A percentile compares a stretch with the other conserved stretches of the same genome.
These are phyloP conservation scores for Phytophthora hibernalis DNA, from an alignment of 352 stramenopile species.

Conservation along the genomic window DNA sequence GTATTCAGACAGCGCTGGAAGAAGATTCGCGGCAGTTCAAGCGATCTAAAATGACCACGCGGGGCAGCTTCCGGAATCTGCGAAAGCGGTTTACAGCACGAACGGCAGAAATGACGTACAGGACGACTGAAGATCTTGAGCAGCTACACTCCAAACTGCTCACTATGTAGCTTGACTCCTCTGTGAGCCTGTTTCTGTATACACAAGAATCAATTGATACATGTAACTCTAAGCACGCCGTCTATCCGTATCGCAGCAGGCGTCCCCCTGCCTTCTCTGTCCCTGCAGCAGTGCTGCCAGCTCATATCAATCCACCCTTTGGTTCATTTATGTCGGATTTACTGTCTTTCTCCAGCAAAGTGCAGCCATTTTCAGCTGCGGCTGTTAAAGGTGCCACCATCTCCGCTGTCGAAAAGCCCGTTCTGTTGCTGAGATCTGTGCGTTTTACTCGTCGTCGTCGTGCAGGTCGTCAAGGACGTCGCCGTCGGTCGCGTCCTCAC, in stretches of 20 bases:
- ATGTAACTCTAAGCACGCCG: constrained; percentile 9
- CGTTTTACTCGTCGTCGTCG: constrained; percentile 38
- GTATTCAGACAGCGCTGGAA: constrained; percentile 52
- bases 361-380: background rate
- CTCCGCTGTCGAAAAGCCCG: constrained; percentile 6
- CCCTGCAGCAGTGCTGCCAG: background rate
- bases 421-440: constrained; percentile 16
- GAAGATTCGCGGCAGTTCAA: constrained; percentile 59
- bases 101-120: constrained; percentile 53
- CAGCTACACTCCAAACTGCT: constrained; percentile 49
- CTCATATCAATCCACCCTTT: constrained; percentile 20
- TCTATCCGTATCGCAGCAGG: background rate
- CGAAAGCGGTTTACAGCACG: constrained; percentile 59
- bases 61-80: constrained; percentile 57
- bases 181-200: constrained; percentile 19
- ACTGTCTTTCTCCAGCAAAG: constrained; percentile 25
- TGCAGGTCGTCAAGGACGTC: constrained; percentile 36
- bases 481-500: background rate
- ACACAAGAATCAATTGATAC: constrained; percentile 26
- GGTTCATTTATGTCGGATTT: constrained; percentile 33
- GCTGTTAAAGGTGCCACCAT: constrained; percentile 3
- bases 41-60: constrained; percentile 59
- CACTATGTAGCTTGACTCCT: constrained; percentile 35
- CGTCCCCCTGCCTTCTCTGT: too few species aligned
- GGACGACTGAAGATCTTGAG: constrained; percentile 67